Evolutionary conservation across 495 filamentous ascomycete species (phyloP), one percentile per base, ranked within the genome.

Genomic region (Pseudoneurospora amorphoporcata): DNA sequence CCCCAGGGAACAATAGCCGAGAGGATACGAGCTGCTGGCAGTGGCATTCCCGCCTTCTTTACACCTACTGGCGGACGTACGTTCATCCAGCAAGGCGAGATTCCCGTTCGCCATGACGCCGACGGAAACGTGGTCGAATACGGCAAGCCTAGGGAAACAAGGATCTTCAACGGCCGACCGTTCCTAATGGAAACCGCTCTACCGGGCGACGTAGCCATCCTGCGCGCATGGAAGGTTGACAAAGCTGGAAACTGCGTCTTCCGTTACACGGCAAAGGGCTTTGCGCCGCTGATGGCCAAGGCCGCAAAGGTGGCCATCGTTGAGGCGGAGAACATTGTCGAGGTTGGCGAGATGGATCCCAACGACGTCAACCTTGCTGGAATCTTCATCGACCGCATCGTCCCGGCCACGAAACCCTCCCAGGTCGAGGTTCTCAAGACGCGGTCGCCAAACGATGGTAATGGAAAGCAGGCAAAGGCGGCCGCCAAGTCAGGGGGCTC

Each of bases 291-390:
- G 41, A 88, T 88, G 86, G 89, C 87, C 65, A 90, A 90, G 79
- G 89, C 89, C 0, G 89, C 89, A 4, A 85, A 81, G 73, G 75
- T 90, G 29, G 84, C 88, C 70, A 90, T 91, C 68, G 89, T 91
- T 5, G 89, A 91, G 75, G 89, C 89, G n/a, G 89, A 91, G 76
- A 80, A 91, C 73, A 90, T 91, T 74, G 89, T 91, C 38, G 85
- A 86, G 10, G 76, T 86, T 0, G 88, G 89, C 38, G 83, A 85
- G 47, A 87, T 91, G 37, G 84, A 86, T 68, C 86, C 88, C 6
- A 83, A 86, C 69, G 82, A 84, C 14, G 85, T 90, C 6, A 83
- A 90, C 74, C 83, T 91, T 16, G 88, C 87, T 3, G 89, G 89
- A 7, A 89, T 91, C 72, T 91, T 84, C 77, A 84, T 90, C 70